Base-by-base conservation (phyloP, 208 protist species). In the Crithidia expoeki region DNA sequence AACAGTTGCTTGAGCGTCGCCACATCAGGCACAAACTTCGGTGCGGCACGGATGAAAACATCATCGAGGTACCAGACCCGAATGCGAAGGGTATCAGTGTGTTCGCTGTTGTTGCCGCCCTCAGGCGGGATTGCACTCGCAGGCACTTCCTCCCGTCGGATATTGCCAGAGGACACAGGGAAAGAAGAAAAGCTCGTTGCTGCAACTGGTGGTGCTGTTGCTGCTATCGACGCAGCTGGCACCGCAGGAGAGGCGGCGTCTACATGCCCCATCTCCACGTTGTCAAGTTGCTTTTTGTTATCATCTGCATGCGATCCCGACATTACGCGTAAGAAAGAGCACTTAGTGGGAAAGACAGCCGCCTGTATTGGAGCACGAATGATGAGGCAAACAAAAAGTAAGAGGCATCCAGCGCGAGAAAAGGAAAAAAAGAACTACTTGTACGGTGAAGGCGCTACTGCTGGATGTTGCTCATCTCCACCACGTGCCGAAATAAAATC, bases 31-130 rank as follows among this genome's bases (percentile, higher is more conserved):
- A 76, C 40, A 36, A 50, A 50, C 44, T 17, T 17, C 34, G 51
- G 58, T 30, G 38, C 44, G 10, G 50, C 62, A 7, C 27, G 33
- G 7, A 55, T 65, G 33, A 69, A 27, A 36, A 32, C 70, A 36
- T 65, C 70, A 27, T 68, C 70, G 34, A 76, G 70, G 46, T 76
- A 76, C 47, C 61, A 58, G 21, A 76, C 55, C 5, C 47, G 70
- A 52, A 76, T 76, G 61, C 17, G 46, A 4, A 64, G 17, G 9
- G 6, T 53, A 23, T 59, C 70, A 14, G 30, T 21, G 36, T 40
- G 9, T 12, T 40, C 9, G 9, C 38, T n/a, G 2, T 34, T 36
- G 28, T 2, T 6, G 32, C 49, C 25, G 16, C 58, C 56, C 2
- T 38, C 58, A 46, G 9, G 9, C 11, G 38, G n/a, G 9, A 21